phyloP scores from a whole-genome alignment of 495 filamentous ascomycete species.

The Aspergillus sclerotioniger region DNA sequence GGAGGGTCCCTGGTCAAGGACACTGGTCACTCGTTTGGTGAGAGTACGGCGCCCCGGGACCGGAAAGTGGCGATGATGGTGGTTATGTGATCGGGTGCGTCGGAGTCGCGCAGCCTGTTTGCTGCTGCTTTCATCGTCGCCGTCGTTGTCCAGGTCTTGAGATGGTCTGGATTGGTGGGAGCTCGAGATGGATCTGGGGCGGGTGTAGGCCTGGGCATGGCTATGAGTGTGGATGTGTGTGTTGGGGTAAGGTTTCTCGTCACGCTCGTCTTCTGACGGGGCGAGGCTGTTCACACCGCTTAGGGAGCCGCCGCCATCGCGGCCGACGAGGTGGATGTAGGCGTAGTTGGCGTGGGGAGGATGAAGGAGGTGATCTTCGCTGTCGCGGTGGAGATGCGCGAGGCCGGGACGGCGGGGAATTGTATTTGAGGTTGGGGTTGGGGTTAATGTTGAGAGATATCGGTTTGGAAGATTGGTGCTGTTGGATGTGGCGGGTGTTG shows the following conservation, averaged over 20 bases:
- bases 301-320: slow-evolving; percentile 45
- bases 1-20: neutral
- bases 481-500: neutral
- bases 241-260: slow-evolving; percentile 14
- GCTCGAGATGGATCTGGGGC: slow-evolving; percentile 4
- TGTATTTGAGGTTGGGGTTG: slow-evolving; percentile 5
- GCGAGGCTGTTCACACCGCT: slow-evolving; percentile 43
- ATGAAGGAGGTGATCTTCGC: slow-evolving; percentile 38
- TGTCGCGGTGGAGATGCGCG: slow-evolving; percentile 28
- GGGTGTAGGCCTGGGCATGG: slow-evolving; percentile 7
- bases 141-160: slow-evolving; percentile 46
- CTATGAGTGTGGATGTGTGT: slow-evolving; percentile 10
- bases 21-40: slow-evolving; percentile 1
- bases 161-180: slow-evolving; percentile 21
- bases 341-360: slow-evolving; percentile 31
- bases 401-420: slow-evolving; percentile 21
- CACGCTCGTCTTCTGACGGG: slow-evolving; percentile 41
- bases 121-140: slow-evolving; percentile 52
- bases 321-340: slow-evolving; percentile 39
- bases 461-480: neutral
- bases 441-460: neutral
- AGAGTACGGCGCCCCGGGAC: slow-evolving; percentile 5
- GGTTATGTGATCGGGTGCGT: slow-evolving; percentile 27
- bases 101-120: slow-evolving; percentile 24
- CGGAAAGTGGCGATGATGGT: slow-evolving; percentile 22